phyloP scores from a whole-genome alignment of 2,329 filamentous ascomycete genomes.

The Alternaria ethzedia region DNA sequence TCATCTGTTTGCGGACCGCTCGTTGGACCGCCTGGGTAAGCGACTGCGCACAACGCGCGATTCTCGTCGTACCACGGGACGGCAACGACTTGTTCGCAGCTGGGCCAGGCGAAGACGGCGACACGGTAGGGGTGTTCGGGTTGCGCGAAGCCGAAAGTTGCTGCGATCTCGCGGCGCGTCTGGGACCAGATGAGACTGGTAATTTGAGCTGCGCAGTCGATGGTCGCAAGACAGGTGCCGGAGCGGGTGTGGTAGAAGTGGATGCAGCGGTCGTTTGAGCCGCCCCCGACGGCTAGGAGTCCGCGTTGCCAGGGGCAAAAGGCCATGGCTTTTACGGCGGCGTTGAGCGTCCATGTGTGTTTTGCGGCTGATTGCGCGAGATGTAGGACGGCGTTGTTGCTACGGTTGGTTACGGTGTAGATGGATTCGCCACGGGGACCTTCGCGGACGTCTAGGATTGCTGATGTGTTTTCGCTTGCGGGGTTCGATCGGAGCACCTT shows the following conservation, averaged over 20 bases:
- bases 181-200: constrained; percentile 91
- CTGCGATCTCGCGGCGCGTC: constrained; percentile 83
- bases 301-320: constrained; percentile 94
- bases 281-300: constrained; percentile 87
- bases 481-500: constrained; percentile 57
- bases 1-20: constrained; percentile 8
- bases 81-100: constrained; percentile 82
- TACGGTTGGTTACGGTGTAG: constrained; percentile 42
- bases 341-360: constrained; percentile 78
- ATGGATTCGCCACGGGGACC: constrained; percentile 40
- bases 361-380: constrained; percentile 65
- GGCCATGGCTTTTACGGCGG: constrained; percentile 94
- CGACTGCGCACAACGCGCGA: constrained; percentile 84
- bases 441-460: constrained; percentile 31
- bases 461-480: constrained; percentile 12
- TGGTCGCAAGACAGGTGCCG: constrained; percentile 84
- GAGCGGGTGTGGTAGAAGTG: constrained; percentile 92
- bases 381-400: constrained; percentile 47
- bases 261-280: constrained; percentile 92
- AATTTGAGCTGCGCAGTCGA: constrained; percentile 91
- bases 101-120: constrained; percentile 93
- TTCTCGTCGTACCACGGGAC: constrained; percentile 84
- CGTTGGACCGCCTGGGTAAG: constrained; percentile 73
- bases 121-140: constrained; percentile 89
- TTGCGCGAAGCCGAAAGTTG: constrained; percentile 91